A percentile compares a stretch with the other conserved stretches of the same genome.
Conservation (phyloP, 2,329 filamentous ascomycete species). For the Exophiala spinifera region DNA sequence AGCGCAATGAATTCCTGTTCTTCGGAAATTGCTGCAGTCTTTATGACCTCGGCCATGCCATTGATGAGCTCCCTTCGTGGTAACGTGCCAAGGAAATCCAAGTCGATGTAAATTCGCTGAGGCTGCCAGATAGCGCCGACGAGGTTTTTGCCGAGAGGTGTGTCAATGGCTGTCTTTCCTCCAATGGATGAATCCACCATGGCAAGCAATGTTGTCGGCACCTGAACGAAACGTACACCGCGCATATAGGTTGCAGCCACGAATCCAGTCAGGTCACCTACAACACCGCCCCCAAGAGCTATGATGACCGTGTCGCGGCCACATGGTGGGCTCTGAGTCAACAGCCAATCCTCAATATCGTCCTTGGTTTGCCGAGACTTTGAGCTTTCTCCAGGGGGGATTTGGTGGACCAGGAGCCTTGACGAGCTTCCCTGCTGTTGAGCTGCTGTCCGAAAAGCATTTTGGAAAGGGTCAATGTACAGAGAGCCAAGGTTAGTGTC, state of each 20-base stretch:
- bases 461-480: constrained; percentile 76
- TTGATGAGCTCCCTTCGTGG: constrained; percentile 94
- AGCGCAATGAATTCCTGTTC: constrained; percentile 80
- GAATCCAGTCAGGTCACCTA: constrained; percentile 97
- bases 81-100: constrained; percentile 85
- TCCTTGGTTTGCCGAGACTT: constrained; percentile 93
- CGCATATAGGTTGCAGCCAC: constrained; percentile 98
- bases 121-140: constrained; percentile 98
- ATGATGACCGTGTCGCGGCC: constrained; percentile 93
- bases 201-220: constrained; percentile 87
- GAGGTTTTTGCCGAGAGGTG: constrained; percentile 91
- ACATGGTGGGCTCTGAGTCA: constrained; percentile 75
- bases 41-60: constrained; percentile 97
- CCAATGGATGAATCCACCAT: constrained; percentile 99
- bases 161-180: constrained; percentile 97
- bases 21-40: constrained; percentile 96
- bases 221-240: constrained; percentile 91
- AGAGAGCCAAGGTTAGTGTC: constrained; percentile 83
- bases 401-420: constrained; percentile 78
- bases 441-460: constrained; percentile 56
- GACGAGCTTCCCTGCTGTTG: constrained; percentile 40
- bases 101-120: constrained; percentile 86
- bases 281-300: constrained; percentile 91
- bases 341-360: constrained; percentile 96
- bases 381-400: constrained; percentile 87